These are phyloP conservation scores for Botrytis byssoidea DNA, from an alignment of 2,329 filamentous ascomycete species.

Conservation along the genomic window DNA sequence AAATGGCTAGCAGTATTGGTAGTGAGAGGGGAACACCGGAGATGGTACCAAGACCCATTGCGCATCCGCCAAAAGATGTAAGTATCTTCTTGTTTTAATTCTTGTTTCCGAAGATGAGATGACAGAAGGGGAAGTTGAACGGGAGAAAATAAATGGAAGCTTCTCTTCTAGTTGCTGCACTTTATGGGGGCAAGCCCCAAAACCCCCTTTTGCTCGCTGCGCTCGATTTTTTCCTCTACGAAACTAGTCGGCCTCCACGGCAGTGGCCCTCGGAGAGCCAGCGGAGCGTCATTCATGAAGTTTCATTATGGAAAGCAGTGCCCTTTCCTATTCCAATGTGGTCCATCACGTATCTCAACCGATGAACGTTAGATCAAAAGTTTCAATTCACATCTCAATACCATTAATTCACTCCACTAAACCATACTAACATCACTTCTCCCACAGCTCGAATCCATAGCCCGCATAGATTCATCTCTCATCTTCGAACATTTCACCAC, in stretches of 20 bases:
- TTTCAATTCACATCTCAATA: neutral
- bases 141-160: neutral
- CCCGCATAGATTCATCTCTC: constrained; percentile 36
- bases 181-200: constrained; percentile 1
- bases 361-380: neutral
- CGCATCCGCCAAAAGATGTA: constrained; percentile 19
- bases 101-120: neutral
- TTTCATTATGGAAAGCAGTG: neutral
- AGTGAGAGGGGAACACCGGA: constrained; percentile 19
- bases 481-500: constrained; percentile 53
- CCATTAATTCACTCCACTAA: neutral
- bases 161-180: neutral
- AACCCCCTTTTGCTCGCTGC: constrained; percentile 5
- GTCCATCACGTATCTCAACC: neutral
- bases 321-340: neutral
- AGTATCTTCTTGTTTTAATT: neutral
- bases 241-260: constrained; percentile 1
- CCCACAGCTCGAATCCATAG: constrained; percentile 37
- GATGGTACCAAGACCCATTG: constrained; percentile 8
- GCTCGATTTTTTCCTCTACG: neutral
- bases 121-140: neutral
- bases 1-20: neutral
- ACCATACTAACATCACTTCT: neutral
- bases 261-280: constrained; percentile 10
- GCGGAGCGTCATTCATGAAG: constrained; percentile 2